A percentile compares a stretch with the other conserved stretches of the same genome.
These are phyloP conservation scores for Penicillium glabrum DNA, from an alignment of 2,329 filamentous ascomycete genomes.

Conservation along the genomic window DNA sequence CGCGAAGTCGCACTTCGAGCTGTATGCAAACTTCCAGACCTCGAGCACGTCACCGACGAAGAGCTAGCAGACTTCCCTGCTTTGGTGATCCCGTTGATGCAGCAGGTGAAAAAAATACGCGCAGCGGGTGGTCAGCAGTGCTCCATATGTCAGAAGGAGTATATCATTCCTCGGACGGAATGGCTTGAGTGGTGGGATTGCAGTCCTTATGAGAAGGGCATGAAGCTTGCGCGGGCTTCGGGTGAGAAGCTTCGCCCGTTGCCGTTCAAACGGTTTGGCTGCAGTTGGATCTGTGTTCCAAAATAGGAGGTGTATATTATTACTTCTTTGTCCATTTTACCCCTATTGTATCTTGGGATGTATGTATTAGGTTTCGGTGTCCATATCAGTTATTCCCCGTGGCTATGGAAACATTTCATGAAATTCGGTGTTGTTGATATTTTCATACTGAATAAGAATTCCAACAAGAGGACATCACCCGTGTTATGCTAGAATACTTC, in stretches of 20 bases:
- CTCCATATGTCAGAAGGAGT: constrained; percentile 41
- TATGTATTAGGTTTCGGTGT: constrained; percentile 12
- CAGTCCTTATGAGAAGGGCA: constrained; percentile 38
- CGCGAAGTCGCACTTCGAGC: constrained; percentile 45
- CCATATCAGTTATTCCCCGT: not conserved
- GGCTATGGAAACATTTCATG: not conserved
- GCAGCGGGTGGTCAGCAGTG: constrained; percentile 40
- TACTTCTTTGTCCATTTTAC: not conserved
- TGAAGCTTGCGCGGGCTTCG: constrained; percentile 31
- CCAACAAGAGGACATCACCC: no score
- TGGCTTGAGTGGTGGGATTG: constrained; percentile 50
- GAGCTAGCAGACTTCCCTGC: constrained; percentile 36
- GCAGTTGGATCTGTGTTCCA: constrained; percentile 42
- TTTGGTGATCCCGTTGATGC: constrained; percentile 36
- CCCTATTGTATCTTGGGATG: constrained; percentile 8
- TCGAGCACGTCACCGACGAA: constrained; percentile 37
- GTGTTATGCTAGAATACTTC: no score
- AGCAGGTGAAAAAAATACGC: constrained; percentile 35
- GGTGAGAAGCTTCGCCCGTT: constrained; percentile 37
- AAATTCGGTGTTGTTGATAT: not conserved
- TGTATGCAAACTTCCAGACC: constrained; percentile 35
- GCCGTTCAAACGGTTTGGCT: constrained; percentile 42
- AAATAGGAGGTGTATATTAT: not conserved
- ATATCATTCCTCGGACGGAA: constrained; percentile 42
- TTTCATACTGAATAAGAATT: no score